Base-by-base conservation (phyloP, 2,329 filamentous ascomycete genomes). In the Akanthomyces muscarius region DNA sequence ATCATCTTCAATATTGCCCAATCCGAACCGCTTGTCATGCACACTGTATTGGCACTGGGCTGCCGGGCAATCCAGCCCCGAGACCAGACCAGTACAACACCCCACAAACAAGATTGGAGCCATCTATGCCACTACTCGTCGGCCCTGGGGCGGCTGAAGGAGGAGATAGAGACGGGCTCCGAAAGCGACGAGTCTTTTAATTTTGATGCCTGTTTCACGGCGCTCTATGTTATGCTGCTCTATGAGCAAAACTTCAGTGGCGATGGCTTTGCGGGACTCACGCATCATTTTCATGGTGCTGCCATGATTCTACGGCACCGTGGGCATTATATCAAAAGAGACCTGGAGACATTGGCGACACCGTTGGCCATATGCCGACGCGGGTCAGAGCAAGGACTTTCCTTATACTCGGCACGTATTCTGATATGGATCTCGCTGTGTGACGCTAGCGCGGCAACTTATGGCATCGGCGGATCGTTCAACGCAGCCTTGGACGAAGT, bases 201-300 rank as follows among this genome's bases (percentile, higher is more conserved):
- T 33, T 65, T 75, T 2, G 73, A 74, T 54, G 66, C 68, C 0
- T 69, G 75, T 28, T 68, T 69, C 16, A 71, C 74, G 1, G 69
- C 70, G 0, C 57, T 75, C 7, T 76, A 72, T 63, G 62, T 76
- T 8, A 75, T 76, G 73, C 69, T 76, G 1, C 38, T 73, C 1
- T 76, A 75, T 50, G 74, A 76, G 65, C 73, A 76, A 57, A 73
- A 73, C 25, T 74, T 72, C 41, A 73, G 74, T 13, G 74, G 75
- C n/a, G 68, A 68, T 1, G 66, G 64, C 16, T 72, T 73, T 23
- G 67, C 63, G 13, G 72, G 73, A 2, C 63, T 74, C 25, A 56
- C 69, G 2, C 71, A 73, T 28, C 74, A 76, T 62, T 69, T 76
- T 6, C 67, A 67, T 21, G 74, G 73, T 0, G 70, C 73, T 4